Evolutionary conservation across 805 yeast genomes (phyloP), one percentile per base, ranked within the genome.

Genomic region (Torulaspora delbrueckii): DNA sequence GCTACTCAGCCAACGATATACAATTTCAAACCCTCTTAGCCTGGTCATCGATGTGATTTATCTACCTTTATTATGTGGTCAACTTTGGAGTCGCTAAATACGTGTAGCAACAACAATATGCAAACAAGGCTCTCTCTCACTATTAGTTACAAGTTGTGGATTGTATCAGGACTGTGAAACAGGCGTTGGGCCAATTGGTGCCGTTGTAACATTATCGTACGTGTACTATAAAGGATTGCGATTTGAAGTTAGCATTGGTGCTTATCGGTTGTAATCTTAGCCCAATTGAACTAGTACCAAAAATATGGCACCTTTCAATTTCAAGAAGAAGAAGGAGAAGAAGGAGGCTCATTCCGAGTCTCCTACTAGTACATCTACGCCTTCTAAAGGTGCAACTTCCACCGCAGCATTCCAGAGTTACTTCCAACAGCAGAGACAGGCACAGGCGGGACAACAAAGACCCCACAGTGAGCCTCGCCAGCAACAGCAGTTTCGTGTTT

Each of bases 271-370:
- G 28, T 19, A 22, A 31, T 31, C 4, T 31, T 31, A 16, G 34
- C 14, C 19, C 12, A 3, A 19, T 4, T 14, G 10, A 22, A 40
- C 24, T 9, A 32, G 37, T 5, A 22, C 19, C 22, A 19, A n/a
- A 39, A 32, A 23, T 4, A 77, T 78, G 82, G 77, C 82, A 14
- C 77, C 82, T 18, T 78, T 79, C 62, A 78, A 76, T 58, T 77
- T 79, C 58, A 78, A 79, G 13, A 74, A 70, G 57, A 77, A 74
- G 42, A 66, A 46, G 45, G 72, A 65, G 14, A 55, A 58, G 41
- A 50, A 49, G 33, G 36, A 33, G 18, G 40, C 51, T 22, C 24
- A 32, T 19, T 49, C 53, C 30, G 38, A 8, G 13, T 46, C 40
- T 40, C 55, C 39, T 40, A 37, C 40, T 45, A 37, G 10, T 35